Conservation (phyloP, 768 basidiomycete genomes). For the Hirschioporus abietinus region DNA sequence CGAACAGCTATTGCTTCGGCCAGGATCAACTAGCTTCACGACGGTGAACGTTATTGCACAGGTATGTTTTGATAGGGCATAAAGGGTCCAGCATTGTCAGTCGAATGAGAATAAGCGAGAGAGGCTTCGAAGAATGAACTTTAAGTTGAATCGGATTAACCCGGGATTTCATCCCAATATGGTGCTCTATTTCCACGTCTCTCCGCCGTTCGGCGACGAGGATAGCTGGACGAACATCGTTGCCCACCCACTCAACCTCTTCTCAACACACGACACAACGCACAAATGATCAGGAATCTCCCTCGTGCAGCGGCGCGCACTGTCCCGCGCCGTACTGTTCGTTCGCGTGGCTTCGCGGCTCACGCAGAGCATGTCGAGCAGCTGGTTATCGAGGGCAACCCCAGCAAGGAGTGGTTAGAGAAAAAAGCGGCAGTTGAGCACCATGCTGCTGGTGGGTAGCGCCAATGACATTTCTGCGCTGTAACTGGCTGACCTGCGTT, state of each 20-base stretch:
- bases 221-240: background rate
- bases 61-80: background rate
- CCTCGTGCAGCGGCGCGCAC: constrained; percentile 45
- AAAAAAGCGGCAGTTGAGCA: constrained; percentile 53
- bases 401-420: constrained; percentile 40
- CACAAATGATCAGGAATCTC: constrained; percentile 18
- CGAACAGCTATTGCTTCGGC: background rate
- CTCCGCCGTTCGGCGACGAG: background rate
- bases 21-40: background rate
- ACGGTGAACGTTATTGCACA: background rate
- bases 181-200: background rate
- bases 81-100: background rate
- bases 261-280: background rate
- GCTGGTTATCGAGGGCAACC: constrained; percentile 34
- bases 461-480: constrained; percentile 5
- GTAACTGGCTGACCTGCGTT: constrained; percentile 14
- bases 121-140: too few relatives aligned
- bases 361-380: constrained; percentile 21
- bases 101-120: background rate
- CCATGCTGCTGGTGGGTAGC: constrained; percentile 56
- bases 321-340: constrained; percentile 36
- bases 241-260: background rate
- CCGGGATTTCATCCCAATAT: background rate
- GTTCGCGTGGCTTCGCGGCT: constrained; percentile 23
- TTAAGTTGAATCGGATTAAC: background rate